Conservation (phyloP, 192 early-diverging fungal genomes). For the Mortierella antarctica region DNA sequence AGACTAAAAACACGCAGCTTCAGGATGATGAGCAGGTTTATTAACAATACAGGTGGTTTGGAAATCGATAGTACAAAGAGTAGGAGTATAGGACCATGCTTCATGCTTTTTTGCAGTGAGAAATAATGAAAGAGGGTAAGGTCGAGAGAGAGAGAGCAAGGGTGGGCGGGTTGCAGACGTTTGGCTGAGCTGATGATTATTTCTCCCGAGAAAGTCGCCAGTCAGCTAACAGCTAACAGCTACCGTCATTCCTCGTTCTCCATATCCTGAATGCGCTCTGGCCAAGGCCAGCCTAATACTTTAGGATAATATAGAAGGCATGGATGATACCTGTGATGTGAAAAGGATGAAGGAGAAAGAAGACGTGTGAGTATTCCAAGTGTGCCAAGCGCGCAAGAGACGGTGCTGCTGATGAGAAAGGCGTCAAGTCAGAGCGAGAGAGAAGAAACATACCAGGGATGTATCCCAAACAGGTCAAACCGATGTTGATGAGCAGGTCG, state of each 20-base stretch:
- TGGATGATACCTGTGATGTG: slow-evolving; percentile 46
- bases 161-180: background rate
- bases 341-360: background rate
- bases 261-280: background rate
- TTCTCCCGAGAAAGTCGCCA: background rate
- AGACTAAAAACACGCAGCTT: too few relatives aligned
- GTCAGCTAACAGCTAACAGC: background rate
- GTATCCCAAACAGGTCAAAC: slow-evolving; percentile 74
- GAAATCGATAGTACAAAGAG: too few relatives aligned
- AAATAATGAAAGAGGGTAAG: too few relatives aligned
- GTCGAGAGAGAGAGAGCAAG: background rate
- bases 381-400: too few relatives aligned
- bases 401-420: too few relatives aligned
- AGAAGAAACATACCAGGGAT: slow-evolving; percentile 64
- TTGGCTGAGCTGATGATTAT: background rate
- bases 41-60: too few relatives aligned
- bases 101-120: too few relatives aligned
- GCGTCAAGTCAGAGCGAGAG: background rate
- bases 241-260: background rate
- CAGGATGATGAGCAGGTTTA: too few relatives aligned
- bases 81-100: too few relatives aligned
- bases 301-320: slow-evolving; percentile 55
- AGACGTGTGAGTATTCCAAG: background rate
- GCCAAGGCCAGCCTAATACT: slow-evolving; percentile 21
- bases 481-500: slow-evolving; percentile 77